Percentiles rank a stretch among this genome's conserved stretches.
Evolutionary conservation across 1,284 basidiomycete species (phyloP).

Genomic region (Sanghuangporus weigelae): DNA sequence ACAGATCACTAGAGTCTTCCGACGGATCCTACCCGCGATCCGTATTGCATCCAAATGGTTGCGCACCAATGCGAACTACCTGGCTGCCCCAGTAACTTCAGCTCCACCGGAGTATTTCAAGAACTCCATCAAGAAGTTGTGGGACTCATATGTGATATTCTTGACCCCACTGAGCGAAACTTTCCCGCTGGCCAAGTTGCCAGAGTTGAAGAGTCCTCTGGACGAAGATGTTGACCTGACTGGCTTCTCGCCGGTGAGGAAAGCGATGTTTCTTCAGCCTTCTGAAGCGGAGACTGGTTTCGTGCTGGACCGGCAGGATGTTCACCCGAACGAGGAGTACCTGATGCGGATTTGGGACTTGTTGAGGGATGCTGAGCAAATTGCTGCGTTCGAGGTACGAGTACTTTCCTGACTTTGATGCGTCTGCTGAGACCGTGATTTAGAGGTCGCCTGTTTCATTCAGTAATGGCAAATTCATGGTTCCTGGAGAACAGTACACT

Average conservation of each 20-base stretch:
- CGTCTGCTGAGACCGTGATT: conserved; percentile 1
- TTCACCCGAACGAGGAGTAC: conserved; percentile 93
- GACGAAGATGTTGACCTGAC: conserved; percentile 91
- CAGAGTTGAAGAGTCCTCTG: conserved; percentile 57
- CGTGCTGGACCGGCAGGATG: conserved; percentile 38
- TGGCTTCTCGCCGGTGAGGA: conserved; percentile 81
- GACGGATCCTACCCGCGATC: conserved; percentile 82
- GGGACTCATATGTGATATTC: conserved; percentile 70
- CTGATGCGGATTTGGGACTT: conserved; percentile 91
- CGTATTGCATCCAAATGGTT: conserved; percentile 91
- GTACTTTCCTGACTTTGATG: conserved; percentile 1
- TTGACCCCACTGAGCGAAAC: conserved; percentile 54
- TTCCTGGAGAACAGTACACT: background rate
- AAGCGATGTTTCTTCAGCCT: conserved; percentile 38
- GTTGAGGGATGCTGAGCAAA: conserved; percentile 63
- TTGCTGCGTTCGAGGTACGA: conserved; percentile 58
- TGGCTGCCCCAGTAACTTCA: conserved; percentile 27
- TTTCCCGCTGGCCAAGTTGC: conserved; percentile 71
- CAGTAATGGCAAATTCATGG: conserved; percentile 25
- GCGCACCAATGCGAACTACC: conserved; percentile 70
- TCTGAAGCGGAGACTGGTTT: conserved; percentile 21
- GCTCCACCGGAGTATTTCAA: conserved; percentile 22
- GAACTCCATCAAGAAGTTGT: conserved; percentile 52
- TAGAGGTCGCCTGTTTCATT: conserved; percentile 39
- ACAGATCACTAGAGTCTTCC: conserved; percentile 79